Base-by-base conservation (phyloP, 306 rosid species). In the Medicago arabica region DNA sequence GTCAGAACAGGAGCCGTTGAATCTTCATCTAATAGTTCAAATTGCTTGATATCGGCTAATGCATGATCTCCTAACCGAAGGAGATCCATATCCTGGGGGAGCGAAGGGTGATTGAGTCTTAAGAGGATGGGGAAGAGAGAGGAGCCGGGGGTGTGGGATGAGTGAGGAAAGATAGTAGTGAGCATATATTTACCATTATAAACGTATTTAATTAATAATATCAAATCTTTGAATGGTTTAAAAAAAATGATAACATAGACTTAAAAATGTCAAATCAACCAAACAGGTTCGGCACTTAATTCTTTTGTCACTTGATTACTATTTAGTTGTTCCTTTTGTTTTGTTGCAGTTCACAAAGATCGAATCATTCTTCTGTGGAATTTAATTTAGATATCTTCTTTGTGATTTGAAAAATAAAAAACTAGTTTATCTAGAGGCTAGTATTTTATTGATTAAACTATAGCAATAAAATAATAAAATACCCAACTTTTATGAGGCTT, bases 401-500 rank as follows among this genome's bases (percentile, higher is more conserved):
- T 55, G 61, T 19, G 19, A 19, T 19, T 55, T 25, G 40, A 25
- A 59, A 59, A 25, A 12, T 25, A 6, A 38, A 25, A 14, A 59
- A 59, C 40, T 25, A 13, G 5, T 23, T 23, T 6, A 9, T 59
- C 65, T 25, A 21, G 63, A 59, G 4, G 13, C 9, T 11, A 10
- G 17, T 6, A 55, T 55, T 55, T 55, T 17, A 34, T 34, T 34
- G 38, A 34, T 34, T 34, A 31, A 5, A 31, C 36, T 31, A 34
- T 5, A 34, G 38, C 38, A 34, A 28, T 9, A 60, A 15, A 59
- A 28, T 25, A 28, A 28, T 28, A 18, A n/a, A 60, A 8, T 50
- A 50, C 62, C 72, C 66, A 78, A 47, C 34, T 28, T 75, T 67
- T 18, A 43, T 47, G 61, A 44, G 54, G 15, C 23, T 25, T 18